A percentile compares a stretch with the other conserved stretches of the same genome.
Conservation (phyloP, 192 early-diverging fungal species). For the Funneliformis mosseae region DNA sequence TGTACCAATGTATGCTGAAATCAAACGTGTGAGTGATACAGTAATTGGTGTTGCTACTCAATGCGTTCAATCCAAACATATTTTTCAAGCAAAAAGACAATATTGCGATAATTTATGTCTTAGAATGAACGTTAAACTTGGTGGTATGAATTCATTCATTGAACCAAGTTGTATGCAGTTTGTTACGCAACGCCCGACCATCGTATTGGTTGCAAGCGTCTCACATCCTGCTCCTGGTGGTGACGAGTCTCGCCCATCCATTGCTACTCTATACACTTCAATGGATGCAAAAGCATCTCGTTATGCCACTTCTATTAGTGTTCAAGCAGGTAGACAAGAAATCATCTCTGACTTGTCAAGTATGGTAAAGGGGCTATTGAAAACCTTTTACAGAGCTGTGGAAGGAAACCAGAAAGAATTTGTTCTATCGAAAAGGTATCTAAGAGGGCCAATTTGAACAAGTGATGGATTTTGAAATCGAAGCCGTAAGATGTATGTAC, state of each 20-base stretch:
- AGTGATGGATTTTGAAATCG: not conserved
- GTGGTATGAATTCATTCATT: constrained; percentile 78
- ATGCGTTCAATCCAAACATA: not conserved
- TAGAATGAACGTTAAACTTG: constrained; percentile 93
- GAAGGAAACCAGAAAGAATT: not conserved
- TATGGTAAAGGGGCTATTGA: constrained; percentile 42
- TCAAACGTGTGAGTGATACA: not conserved
- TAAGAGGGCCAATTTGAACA: not conserved
- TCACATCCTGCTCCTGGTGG: not conserved
- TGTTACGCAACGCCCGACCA: not conserved
- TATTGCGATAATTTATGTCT: constrained; percentile 96
- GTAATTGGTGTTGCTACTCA: not conserved
- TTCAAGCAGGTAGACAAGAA: not conserved
- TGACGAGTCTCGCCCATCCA: not conserved
- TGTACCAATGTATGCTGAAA: not conserved
- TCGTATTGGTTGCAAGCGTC: not conserved
- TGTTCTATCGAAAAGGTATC: not conserved
- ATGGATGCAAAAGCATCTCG: not conserved
- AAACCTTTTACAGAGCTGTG: constrained; percentile 18
- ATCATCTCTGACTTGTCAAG: not conserved
- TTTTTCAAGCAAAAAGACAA: constrained; percentile 47
- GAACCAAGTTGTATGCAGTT: constrained; percentile 62
- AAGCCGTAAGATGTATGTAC: not conserved
- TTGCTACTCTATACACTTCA: not conserved
- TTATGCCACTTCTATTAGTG: not conserved